Base-by-base conservation (phyloP, 1,284 basidiomycete species). In the Cryptococcus sp. region DNA sequence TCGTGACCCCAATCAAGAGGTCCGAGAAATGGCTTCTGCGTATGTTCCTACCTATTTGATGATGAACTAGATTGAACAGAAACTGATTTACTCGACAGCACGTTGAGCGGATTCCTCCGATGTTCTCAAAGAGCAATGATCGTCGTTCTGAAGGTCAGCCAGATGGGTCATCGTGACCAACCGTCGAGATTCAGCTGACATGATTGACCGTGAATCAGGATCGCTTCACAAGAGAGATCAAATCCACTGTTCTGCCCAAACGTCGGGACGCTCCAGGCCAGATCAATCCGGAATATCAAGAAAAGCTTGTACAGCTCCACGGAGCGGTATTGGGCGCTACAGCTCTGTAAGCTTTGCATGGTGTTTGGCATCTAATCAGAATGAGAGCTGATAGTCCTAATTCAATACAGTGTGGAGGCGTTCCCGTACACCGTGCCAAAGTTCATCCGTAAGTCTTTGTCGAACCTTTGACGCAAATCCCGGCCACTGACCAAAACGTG, bases 101-200 rank as follows among this genome's bases (percentile, higher is more conserved):
- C 91, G 43, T 81, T 99, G 37, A 89, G 90, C 19, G 90, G 92
- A 20, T 87, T 99, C 64, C 85, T 99, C 39, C 84, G 95, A 62
- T 96, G 93, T 72, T 95, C 93, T 13, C 93, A 97, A 75, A 84
- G 94, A 54, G 85, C 90, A 59, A 89, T 88, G 69, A 93, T 98
- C 66, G 80, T 89, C 50, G 87, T 88, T 5, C 81, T 98, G 66
- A 92, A 89, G 84, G 91, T 89, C 70, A 63, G 75, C 59, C 50
- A 34, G 29, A 7, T 34, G 23, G 26, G 37, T 15, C 17, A 13
- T 8, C 5, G 13, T 1, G 40, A n/a, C 23, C 20, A 5, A n/a
- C 25, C 5, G 17, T 15, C 22, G 38, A 11, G n/a, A n/a, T 19
- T 25, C 19, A n/a, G 26, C 43, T 39, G 37, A 45, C 25, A 11